phyloP scores from a whole-genome alignment of 2,329 filamentous ascomycete species.

The Harringtonia lauricola region DNA sequence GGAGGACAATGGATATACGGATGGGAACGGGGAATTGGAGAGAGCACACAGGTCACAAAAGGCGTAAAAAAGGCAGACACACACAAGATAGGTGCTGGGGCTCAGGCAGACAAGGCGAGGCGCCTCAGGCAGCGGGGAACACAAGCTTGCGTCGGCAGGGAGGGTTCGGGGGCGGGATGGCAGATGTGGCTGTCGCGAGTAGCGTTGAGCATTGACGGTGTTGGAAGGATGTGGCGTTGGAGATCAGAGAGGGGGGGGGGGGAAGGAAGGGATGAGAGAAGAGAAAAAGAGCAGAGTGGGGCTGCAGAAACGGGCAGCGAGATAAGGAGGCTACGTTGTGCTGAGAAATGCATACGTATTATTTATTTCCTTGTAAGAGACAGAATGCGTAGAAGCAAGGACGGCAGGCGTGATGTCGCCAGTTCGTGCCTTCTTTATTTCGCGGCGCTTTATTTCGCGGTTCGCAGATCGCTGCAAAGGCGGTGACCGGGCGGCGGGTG shows the following conservation, averaged over 20 bases:
- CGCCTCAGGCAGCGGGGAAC: slow-evolving; percentile 9
- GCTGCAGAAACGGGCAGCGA: background rate
- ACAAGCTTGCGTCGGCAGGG: slow-evolving; percentile 11
- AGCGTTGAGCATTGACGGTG: background rate
- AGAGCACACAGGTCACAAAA: background rate
- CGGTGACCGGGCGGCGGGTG: background rate
- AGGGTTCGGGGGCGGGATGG: background rate
- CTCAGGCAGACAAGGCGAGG: slow-evolving; percentile 1
- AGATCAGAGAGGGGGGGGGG: background rate
- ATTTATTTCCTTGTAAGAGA: background rate
- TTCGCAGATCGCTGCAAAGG: no score
- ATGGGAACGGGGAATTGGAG: background rate
- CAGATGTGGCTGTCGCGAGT: background rate
- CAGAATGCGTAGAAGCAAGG: background rate
- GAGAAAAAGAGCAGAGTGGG: background rate
- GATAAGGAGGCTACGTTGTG: background rate
- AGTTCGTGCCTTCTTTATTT: slow-evolving; percentile 3
- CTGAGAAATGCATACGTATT: no score
- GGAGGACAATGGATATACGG: background rate
- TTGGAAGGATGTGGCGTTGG: background rate
- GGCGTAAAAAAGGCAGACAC: background rate
- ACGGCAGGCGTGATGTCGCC: slow-evolving; percentile 5
- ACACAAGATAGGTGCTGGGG: background rate
- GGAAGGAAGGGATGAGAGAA: background rate
- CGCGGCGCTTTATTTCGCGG: background rate